Conservation (phyloP, 2,329 filamentous ascomycete species). For the Chaetomiaceae sp. region DNA sequence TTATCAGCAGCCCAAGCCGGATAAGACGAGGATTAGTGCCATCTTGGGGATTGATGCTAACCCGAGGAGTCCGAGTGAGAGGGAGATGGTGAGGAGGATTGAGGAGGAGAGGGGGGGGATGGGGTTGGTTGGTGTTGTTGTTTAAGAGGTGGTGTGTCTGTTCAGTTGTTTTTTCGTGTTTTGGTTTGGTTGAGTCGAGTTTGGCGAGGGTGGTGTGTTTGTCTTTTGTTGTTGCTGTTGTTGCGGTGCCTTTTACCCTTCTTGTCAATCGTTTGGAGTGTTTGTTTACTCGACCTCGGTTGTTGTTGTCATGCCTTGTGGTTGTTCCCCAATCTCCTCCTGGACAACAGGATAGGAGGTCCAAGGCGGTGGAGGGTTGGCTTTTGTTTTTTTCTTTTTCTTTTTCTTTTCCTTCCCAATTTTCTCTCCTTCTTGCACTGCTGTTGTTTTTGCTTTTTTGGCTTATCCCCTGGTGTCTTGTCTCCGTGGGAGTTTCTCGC, state of each 20-base stretch:
- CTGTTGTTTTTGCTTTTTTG: not conserved
- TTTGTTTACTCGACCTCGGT: not conserved
- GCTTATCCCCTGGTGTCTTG: not conserved
- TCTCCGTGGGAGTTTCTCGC: too few species aligned
- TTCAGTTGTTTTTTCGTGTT: too few species aligned
- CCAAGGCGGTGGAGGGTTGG: not conserved
- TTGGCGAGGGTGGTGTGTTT: not conserved
- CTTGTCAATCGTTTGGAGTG: constrained; percentile 6
- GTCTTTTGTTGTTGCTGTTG: not conserved
- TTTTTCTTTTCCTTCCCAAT: not conserved
- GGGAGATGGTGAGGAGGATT: constrained; percentile 52
- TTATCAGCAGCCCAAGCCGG: constrained; percentile 30
- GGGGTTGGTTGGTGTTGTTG: constrained; percentile 12
- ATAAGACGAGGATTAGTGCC: constrained; percentile 59
- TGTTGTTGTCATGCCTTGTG: not conserved
- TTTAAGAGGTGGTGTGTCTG: not conserved
- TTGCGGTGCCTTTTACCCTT: not conserved
- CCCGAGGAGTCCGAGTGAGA: constrained; percentile 52
- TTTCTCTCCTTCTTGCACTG: not conserved
- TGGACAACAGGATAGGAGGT: not conserved
- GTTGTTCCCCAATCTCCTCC: too few species aligned
- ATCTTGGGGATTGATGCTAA: constrained; percentile 57
- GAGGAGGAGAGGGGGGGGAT: constrained; percentile 44
- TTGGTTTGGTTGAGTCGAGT: not conserved
- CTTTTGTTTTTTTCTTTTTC: not conserved